Conservation (phyloP, 2,329 filamentous ascomycete species). For the Aspergillus nomiae region DNA sequence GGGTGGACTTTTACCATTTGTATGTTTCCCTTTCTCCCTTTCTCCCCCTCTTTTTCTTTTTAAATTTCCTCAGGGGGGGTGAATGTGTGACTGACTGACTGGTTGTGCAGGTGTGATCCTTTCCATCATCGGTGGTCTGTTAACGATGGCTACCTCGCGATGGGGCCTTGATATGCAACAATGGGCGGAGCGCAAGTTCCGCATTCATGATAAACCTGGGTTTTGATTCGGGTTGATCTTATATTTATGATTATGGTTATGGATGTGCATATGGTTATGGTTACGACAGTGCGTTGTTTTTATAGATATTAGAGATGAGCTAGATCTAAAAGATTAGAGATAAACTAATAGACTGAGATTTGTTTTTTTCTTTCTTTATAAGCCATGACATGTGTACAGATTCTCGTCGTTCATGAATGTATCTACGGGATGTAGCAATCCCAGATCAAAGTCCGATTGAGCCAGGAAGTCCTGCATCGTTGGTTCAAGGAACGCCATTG, state of each 20-base stretch:
- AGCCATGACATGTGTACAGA: constrained; percentile 32
- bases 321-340: neutral
- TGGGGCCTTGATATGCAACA: constrained; percentile 38
- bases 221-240: constrained; percentile 9
- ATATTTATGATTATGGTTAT: neutral
- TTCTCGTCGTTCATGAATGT: constrained; percentile 38
- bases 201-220: constrained; percentile 18
- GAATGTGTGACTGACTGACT: neutral
- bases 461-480: constrained; percentile 44
- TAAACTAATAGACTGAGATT: neutral
- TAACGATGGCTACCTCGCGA: constrained; percentile 31
- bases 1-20: constrained; percentile 79
- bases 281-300: neutral
- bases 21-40: constrained; percentile 36
- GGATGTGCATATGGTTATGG: constrained; percentile 4
- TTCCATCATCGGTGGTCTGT: constrained; percentile 28
- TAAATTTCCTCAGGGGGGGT: too few relatives aligned
- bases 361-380: constrained; percentile 13
- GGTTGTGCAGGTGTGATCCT: constrained; percentile 28
- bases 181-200: constrained; percentile 32
- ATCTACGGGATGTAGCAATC: constrained; percentile 38
- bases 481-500: constrained; percentile 41
- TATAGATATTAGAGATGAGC: constrained; percentile 6
- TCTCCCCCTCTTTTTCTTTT: constrained; percentile 44
- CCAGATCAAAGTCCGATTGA: constrained; percentile 40